Evolutionary conservation across 371 early-diverging fungal species (phyloP).

Genomic region (Actinomortierella ambigua): DNA sequence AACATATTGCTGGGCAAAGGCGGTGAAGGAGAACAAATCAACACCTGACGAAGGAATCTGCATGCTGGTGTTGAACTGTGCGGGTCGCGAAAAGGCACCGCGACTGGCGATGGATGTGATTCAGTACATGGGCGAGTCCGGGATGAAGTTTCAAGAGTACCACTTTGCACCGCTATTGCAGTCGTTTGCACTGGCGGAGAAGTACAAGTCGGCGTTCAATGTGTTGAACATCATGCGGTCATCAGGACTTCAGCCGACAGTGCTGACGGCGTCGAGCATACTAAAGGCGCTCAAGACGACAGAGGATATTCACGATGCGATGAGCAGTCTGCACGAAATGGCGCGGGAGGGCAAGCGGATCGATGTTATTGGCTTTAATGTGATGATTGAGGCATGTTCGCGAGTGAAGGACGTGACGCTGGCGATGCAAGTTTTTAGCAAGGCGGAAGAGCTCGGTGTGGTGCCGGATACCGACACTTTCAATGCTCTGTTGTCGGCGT

Average conservation of each 20-base stretch:
- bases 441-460: constrained; percentile 55
- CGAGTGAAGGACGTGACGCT: constrained; percentile 53
- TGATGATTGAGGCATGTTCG: constrained; percentile 63
- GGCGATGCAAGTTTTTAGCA: constrained; percentile 59
- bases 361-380: constrained; percentile 68
- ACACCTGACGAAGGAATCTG: constrained; percentile 72
- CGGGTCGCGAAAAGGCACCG: constrained; percentile 62
- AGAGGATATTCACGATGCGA: constrained; percentile 54
- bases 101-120: constrained; percentile 64
- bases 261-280: constrained; percentile 49
- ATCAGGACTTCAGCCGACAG: constrained; percentile 52
- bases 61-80: constrained; percentile 60
- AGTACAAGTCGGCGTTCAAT: constrained; percentile 67
- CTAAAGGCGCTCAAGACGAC: constrained; percentile 35
- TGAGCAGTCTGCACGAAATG: constrained; percentile 56
- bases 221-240: constrained; percentile 70
- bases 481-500: constrained; percentile 64
- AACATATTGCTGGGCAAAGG: constrained; percentile 59
- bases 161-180: constrained; percentile 77
- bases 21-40: constrained; percentile 42
- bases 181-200: constrained; percentile 59
- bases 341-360: constrained; percentile 52
- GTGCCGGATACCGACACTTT: constrained; percentile 65
- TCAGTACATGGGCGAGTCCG: constrained; percentile 56
- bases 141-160: constrained; percentile 63